These are phyloP conservation scores for Botrytis fragariae DNA, from an alignment of 2,329 filamentous ascomycete genomes.

Conservation along the genomic window DNA sequence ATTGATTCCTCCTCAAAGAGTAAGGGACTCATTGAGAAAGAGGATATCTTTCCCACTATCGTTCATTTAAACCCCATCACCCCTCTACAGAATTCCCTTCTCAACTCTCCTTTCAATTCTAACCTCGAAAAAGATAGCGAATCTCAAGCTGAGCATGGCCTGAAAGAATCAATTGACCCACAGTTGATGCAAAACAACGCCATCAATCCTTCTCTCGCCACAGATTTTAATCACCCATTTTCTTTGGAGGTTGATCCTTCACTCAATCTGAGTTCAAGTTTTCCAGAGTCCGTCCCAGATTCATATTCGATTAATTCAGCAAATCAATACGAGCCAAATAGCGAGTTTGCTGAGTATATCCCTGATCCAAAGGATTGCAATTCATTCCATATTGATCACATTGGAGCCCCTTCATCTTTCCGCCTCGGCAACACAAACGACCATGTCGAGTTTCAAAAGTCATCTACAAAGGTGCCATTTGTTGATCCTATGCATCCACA, in stretches of 20 bases:
- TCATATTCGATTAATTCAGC: neutral
- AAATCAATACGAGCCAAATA: too few species aligned
- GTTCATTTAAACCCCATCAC: neutral
- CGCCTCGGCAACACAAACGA: too few species aligned
- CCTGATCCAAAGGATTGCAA: neutral
- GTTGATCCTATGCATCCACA: neutral
- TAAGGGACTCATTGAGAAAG: neutral
- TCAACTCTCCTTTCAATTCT: neutral
- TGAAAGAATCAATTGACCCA: neutral
- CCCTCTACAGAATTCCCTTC: neutral
- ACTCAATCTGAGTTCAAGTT: too few species aligned
- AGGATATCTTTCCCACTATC: neutral
- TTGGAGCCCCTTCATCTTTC: neutral
- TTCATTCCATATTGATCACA: neutral
- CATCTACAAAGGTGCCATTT: neutral
- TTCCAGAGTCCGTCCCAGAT: fast-evolving
- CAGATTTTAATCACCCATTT: neutral
- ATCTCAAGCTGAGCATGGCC: neutral
- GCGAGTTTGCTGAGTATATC: neutral
- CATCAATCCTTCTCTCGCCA: neutral
- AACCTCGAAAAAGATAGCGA: neutral
- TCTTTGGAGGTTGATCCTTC: neutral
- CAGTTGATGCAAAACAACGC: neutral
- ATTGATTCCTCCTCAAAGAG: neutral
- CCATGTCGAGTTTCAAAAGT: neutral